Base-by-base conservation (phyloP, 352 stramenopile species). In the Pythium phragmitis region DNA sequence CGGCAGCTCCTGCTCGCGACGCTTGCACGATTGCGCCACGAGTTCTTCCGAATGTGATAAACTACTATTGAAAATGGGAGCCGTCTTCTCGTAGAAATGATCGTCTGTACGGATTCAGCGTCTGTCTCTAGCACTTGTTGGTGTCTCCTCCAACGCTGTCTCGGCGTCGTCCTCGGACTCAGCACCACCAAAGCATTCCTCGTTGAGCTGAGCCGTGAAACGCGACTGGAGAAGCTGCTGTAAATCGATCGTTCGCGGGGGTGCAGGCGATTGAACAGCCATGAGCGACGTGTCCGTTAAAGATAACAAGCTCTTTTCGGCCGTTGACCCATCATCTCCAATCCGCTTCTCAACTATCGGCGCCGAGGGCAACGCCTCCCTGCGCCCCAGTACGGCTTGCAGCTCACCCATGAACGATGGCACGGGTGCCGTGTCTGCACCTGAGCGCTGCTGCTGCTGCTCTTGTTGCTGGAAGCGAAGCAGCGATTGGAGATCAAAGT, bases 41-140 rank as follows among this genome's bases (percentile, higher is more conserved):
- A 92, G 52, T 74, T 91, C 48, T 94, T 91, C 58, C 80, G 85
- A 45, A 94, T 94, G 85, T 94, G 64, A 46, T 46, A 21, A 21
- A 21, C 21, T 21, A 21, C 21, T 21, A 21, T 21, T 21, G 21
- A 21, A 21, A 21, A 21, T 21, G 21, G 21, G 21, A 21, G 21
- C 21, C 21, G 21, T 21, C 21, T 21, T 21, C 21, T 21, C 36
- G 7, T 41, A 14, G 13, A 41, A 41, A 41, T 48, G 42, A 48
- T 16, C 7, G n/a, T 48, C n/a, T 21, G 21, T 21, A 21, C 21
- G 21, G 21, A 21, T 21, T 21, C 21, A 21, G 21, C 21, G 21
- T 21, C 21, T 21, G 21, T 21, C 21, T 21, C 21, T 48, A 14
- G 13, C 17, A 19, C 13, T 19, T 48, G 9, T 42, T 21, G 5